Base-by-base conservation (phyloP, 176 grass and related monocot genomes). In the Thinopyrum elongatum region DNA sequence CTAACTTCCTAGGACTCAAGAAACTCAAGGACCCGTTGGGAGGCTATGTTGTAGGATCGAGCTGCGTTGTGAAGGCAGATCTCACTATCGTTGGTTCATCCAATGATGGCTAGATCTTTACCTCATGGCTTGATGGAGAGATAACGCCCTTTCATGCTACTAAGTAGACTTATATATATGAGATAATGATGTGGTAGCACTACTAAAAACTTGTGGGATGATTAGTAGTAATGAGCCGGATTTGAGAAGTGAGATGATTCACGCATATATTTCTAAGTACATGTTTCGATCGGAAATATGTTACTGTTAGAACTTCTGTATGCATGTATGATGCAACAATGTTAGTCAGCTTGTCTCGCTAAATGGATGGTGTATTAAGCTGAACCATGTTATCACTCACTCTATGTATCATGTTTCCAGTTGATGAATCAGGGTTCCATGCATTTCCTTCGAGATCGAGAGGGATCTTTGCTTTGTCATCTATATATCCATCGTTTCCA, bases 41-140 rank as follows among this genome's bases (percentile, higher is more conserved):
- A 72, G 69, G 69, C 22, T 72, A 72, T 42, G 35, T 72, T 72
- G 69, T 72, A 72, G 69, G 36, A 12, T 72, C 69, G 22, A 72
- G 36, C 36, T 72, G 36, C 22, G 10, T 72, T 72, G 36, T 72
- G 35, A 72, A 72, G 69, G 69, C 36, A 72, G 69, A 72, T 72
- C 0, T 72, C 69, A 72, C 69, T 25, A 72, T 72, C 36, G 22
- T 72, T 42, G 69, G 69, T 22, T 42, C 69, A 41, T 42, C 36
- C 36, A 72, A 22, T 26, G 11, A 72, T 42, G 36, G 21, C 69
- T 42, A 72, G 69, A 42, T 72, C 25, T 53, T 53, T 49, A 28
- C 3, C 25, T 19, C 72, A 49, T 74, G 42, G 25, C 7, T 13
- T 75, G 12, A 9, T 47, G 25, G 8, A 75, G 42, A 26, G 13